phyloP scores from a whole-genome alignment of 2,329 filamentous ascomycete genomes.

The Emergomyces pasteurianus region DNA sequence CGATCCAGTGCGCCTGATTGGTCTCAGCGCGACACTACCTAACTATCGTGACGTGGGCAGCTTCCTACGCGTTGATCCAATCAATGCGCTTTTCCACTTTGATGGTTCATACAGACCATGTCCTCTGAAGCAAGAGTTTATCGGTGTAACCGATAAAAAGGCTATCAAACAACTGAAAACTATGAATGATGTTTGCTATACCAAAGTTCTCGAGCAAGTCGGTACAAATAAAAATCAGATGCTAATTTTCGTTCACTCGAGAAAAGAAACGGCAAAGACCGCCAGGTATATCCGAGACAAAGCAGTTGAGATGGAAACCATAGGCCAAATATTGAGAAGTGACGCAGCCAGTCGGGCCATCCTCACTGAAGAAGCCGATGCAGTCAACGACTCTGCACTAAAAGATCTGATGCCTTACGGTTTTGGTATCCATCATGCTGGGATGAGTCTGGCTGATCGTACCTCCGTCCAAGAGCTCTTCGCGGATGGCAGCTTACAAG shows the following conservation, averaged over 20 bases:
- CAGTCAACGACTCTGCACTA: slow-evolving; percentile 72
- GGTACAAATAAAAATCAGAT: slow-evolving; percentile 90
- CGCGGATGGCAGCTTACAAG: slow-evolving; percentile 78
- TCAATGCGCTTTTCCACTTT: slow-evolving; percentile 88
- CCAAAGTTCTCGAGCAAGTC: slow-evolving; percentile 92
- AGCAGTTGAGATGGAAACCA: slow-evolving; percentile 91
- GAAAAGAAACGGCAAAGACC: slow-evolving; percentile 97
- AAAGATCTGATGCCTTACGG: slow-evolving; percentile 94
- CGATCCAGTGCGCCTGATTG: slow-evolving; percentile 81
- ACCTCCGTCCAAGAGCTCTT: slow-evolving; percentile 93
- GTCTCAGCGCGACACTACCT: slow-evolving; percentile 85
- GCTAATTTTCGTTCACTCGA: slow-evolving; percentile 96
- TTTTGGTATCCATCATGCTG: slow-evolving; percentile 96
- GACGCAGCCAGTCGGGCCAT: slow-evolving; percentile 88
- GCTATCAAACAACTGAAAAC: slow-evolving; percentile 97
- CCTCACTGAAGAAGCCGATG: slow-evolving; percentile 68
- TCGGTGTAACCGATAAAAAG: slow-evolving; percentile 94
- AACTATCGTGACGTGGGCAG: slow-evolving; percentile 95
- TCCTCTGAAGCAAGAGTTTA: slow-evolving; percentile 89
- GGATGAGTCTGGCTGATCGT: slow-evolving; percentile 91
- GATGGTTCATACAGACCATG: slow-evolving; percentile 90
- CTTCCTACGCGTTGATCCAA: slow-evolving; percentile 78
- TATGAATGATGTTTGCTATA: slow-evolving; percentile 99
- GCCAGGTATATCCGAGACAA: slow-evolving; percentile 94
- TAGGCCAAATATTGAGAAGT: slow-evolving; percentile 85